A percentile compares a stretch with the other conserved stretches of the same genome.
Conservation (phyloP, 2,329 filamentous ascomycete genomes). For the Trichoderma koningiopsis region DNA sequence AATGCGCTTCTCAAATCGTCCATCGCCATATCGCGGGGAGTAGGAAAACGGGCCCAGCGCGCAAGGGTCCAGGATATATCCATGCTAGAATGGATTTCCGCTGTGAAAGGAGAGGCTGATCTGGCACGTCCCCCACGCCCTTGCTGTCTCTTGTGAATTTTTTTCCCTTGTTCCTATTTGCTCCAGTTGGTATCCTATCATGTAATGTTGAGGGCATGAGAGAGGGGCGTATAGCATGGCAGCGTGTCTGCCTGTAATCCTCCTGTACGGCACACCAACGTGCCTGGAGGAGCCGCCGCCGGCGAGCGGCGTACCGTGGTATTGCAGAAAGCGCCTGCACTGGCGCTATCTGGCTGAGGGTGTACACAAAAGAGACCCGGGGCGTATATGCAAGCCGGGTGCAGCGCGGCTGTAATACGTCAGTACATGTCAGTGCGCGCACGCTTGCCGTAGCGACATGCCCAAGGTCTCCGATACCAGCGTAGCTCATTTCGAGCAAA, state of each 20-base stretch:
- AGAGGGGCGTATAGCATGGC: not conserved
- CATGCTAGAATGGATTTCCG: not conserved
- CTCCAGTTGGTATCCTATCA: not conserved
- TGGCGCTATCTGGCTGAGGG: not conserved
- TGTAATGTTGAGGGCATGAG: not conserved
- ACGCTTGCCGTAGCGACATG: not conserved
- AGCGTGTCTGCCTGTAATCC: not conserved
- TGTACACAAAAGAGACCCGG: not conserved
- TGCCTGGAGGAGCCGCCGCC: not conserved
- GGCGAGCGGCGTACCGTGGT: not conserved
- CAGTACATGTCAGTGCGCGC: constrained; percentile 14
- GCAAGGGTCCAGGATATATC: not conserved
- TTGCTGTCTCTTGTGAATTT: constrained; percentile 1
- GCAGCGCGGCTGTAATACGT: constrained; percentile 1
- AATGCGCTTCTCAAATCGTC: not conserved
- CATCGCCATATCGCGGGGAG: constrained; percentile 16
- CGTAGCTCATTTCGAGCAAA: constrained; percentile 21
- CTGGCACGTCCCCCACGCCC: constrained; percentile 9
- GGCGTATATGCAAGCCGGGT: not conserved
- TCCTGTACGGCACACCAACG: not conserved
- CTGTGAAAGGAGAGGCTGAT: constrained; percentile 11
- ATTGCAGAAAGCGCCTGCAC: not conserved
- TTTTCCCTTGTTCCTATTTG: not conserved
- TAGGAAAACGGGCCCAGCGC: not conserved
- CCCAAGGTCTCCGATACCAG: not conserved